These are phyloP conservation scores for Phytopythium oedochilum DNA, from an alignment of 352 stramenopile genomes.

Conservation along the genomic window DNA sequence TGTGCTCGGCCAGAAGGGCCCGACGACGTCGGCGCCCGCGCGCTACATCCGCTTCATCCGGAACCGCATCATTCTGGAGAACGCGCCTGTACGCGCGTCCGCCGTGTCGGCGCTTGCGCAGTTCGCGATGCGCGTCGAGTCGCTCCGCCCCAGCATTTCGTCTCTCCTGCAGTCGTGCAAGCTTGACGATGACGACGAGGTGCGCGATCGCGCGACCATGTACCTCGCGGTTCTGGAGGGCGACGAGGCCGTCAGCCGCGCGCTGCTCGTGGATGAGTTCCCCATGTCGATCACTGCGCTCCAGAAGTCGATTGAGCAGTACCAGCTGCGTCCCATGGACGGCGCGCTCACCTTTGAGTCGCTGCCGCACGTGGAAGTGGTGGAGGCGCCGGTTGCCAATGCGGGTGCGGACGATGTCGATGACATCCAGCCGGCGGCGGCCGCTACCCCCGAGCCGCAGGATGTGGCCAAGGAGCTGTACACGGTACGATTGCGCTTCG, in stretches of 20 bases:
- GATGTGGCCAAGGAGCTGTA: constrained; percentile 92
- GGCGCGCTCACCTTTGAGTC: constrained; percentile 79
- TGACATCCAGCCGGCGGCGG: constrained; percentile 12
- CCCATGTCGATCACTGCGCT: constrained; percentile 67
- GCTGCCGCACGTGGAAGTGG: constrained; percentile 79
- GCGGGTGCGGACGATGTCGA: constrained; percentile 35
- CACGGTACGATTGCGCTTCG: constrained; percentile 48
- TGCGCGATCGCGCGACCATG: constrained; percentile 89
- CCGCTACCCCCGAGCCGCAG: constrained; percentile 40
- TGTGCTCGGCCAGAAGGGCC: constrained; percentile 94
- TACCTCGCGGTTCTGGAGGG: constrained; percentile 78
- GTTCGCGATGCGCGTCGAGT: constrained; percentile 94
- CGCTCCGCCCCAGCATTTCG: constrained; percentile 91
- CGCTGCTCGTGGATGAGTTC: constrained; percentile 72
- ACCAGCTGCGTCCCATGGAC: constrained; percentile 67
- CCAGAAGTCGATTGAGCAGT: constrained; percentile 87
- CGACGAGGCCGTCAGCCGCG: constrained; percentile 44
- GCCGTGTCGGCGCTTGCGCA: constrained; percentile 95
- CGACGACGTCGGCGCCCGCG: constrained; percentile 90
- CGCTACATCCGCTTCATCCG: constrained; percentile 99
- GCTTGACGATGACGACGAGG: constrained; percentile 98
- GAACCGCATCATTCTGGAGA: constrained; percentile 99
- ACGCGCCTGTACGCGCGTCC: constrained; percentile 94
- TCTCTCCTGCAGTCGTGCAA: constrained; percentile 94
- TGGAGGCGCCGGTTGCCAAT: constrained; percentile 29